phyloP scores from a whole-genome alignment of 164 flowering plant genomes.

The Litsea cubeba region DNA sequence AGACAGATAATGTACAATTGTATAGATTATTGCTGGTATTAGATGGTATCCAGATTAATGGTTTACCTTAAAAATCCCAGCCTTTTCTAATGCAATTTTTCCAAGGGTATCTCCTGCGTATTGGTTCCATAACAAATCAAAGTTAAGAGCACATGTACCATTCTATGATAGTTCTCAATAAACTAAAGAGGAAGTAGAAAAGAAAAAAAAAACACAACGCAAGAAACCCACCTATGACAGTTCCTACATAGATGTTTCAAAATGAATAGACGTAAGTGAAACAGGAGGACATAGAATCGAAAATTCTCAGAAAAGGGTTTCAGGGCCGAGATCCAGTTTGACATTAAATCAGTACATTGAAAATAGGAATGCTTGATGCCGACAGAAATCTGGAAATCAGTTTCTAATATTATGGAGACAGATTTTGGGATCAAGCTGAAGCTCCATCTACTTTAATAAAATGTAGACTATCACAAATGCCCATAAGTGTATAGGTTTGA shows the following conservation, averaged over 20 bases:
- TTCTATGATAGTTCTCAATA: background rate
- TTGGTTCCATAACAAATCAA: background rate
- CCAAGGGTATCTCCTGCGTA: slow-evolving; percentile 77
- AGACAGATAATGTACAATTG: slow-evolving; percentile 12
- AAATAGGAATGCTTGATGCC: background rate
- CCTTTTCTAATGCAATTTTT: slow-evolving; percentile 77
- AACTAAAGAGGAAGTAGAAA: background rate
- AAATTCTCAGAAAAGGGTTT: background rate
- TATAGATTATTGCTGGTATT: slow-evolving; percentile 3
- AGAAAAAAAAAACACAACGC: background rate
- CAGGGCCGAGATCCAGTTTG: background rate
- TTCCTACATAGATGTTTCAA: background rate
- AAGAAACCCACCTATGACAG: background rate
- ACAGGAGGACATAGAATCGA: background rate
- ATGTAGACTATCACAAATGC: background rate
- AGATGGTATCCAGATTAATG: background rate
- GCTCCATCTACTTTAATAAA: background rate
- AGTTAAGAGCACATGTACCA: background rate
- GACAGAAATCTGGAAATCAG: background rate
- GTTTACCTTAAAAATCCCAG: slow-evolving; percentile 90
- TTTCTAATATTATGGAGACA: background rate
- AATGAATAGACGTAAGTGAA: background rate
- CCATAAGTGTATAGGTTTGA: background rate
- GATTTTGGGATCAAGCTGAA: background rate
- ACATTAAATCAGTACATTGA: background rate